These are phyloP conservation scores for Taphrina flavorubra DNA, from an alignment of 1,139 yeast species.

Conservation along the genomic window DNA sequence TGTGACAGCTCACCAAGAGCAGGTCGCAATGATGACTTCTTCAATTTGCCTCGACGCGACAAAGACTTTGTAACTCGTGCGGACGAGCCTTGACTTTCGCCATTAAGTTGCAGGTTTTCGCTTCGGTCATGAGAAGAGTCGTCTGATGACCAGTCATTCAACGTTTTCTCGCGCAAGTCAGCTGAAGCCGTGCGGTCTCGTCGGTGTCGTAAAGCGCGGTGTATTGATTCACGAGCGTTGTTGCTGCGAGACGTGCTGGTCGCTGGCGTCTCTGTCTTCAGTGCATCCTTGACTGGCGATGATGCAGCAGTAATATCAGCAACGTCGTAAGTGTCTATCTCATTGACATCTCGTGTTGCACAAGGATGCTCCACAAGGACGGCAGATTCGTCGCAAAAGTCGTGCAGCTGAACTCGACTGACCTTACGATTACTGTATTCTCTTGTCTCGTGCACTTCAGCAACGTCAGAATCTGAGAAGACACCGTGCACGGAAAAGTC, in stretches of 20 bases:
- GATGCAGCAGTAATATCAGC: not conserved
- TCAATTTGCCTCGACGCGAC: not conserved
- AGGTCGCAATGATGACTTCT: not conserved
- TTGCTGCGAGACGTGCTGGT: not conserved
- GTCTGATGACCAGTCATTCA: slow-evolving; percentile 30
- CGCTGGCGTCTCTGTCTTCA: not conserved
- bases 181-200: slow-evolving; percentile 4
- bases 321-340: not conserved
- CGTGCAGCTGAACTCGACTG: slow-evolving; percentile 12
- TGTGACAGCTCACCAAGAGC: not conserved
- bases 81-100: not conserved
- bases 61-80: not conserved
- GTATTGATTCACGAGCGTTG: not conserved
- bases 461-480: too few species aligned
- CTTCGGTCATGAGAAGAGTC: not conserved
- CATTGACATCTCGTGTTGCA: not conserved
- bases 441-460: not conserved
- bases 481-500: too few species aligned
- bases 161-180: slow-evolving; percentile 4
- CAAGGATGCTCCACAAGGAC: slow-evolving; percentile 5
- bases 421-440: not conserved
- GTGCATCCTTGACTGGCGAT: too few species aligned
- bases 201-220: not conserved
- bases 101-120: not conserved
- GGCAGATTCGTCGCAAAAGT: slow-evolving; percentile 11